These are phyloP conservation scores for Phytophthora foliorum DNA, from an alignment of 352 stramenopile species.

Conservation along the genomic window DNA sequence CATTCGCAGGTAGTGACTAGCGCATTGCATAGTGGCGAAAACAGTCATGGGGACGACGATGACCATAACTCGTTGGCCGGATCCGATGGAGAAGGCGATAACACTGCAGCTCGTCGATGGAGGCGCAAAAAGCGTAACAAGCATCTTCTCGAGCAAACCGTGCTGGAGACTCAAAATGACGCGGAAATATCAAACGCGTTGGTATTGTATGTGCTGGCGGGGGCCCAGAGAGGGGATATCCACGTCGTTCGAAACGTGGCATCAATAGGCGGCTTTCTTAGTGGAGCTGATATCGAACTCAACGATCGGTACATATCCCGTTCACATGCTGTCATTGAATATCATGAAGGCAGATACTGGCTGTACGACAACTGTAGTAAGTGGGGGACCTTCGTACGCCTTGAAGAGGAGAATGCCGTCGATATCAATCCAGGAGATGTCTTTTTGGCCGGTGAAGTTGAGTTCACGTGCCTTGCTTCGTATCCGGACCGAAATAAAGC, in stretches of 20 bases:
- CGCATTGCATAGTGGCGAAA: slow-evolving; percentile 18
- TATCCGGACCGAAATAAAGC: slow-evolving; percentile 71
- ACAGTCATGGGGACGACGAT: slow-evolving; percentile 25
- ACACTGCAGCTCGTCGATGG: slow-evolving; percentile 55
- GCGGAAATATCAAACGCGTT: slow-evolving; percentile 58
- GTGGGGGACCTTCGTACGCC: slow-evolving; percentile 79
- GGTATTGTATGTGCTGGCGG: slow-evolving; percentile 84
- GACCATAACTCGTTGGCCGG: slow-evolving; percentile 12
- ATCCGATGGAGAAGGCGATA: slow-evolving; percentile 21
- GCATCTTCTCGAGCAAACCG: slow-evolving; percentile 65
- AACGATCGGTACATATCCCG: slow-evolving; percentile 73
- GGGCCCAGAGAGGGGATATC: slow-evolving; percentile 79
- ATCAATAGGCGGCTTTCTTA: slow-evolving; percentile 61
- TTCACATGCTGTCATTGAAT: slow-evolving; percentile 74
- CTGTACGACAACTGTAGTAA: slow-evolving; percentile 76
- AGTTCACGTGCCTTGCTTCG: slow-evolving; percentile 78
- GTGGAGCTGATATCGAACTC: slow-evolving; percentile 72
- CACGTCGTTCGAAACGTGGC: slow-evolving; percentile 78
- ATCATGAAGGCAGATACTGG: slow-evolving; percentile 78
- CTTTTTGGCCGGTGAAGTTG: slow-evolving; percentile 75
- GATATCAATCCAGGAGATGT: slow-evolving; percentile 75
- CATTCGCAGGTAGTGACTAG: slow-evolving; percentile 51
- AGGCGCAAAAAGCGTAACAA: slow-evolving; percentile 84
- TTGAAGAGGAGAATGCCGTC: slow-evolving; percentile 75
- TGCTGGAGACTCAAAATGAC: slow-evolving; percentile 66